Evolutionary conservation across 169 alveolate genomes (phyloP).

Genomic region (Miamiensis avidus): DNA sequence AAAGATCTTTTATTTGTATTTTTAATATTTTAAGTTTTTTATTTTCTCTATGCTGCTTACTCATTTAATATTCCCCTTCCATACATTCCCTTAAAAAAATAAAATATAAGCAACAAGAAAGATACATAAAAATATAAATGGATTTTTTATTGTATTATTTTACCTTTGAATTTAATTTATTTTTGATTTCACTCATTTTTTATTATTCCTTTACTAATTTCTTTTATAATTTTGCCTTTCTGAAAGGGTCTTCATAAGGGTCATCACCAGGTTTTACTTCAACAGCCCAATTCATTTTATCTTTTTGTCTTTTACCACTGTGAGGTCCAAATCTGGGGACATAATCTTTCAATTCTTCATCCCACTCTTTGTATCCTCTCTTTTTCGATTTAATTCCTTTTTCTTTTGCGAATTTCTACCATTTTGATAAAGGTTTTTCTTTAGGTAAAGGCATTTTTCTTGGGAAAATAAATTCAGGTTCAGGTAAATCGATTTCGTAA

Average conservation of each 20-base stretch:
- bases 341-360: conserved; percentile 60
- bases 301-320: conserved; percentile 57
- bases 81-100: conserved; percentile 1
- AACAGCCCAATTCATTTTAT: conserved; percentile 53
- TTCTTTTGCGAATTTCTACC: conserved; percentile 76
- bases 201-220: conserved; percentile 59
- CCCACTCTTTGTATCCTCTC: conserved; percentile 66
- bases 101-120: no score
- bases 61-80: conserved; percentile 3
- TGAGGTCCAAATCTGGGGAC: conserved; percentile 74
- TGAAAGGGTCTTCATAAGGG: conserved; percentile 57
- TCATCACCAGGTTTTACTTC: conserved; percentile 63
- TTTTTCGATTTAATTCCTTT: conserved; percentile 62
- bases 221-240: conserved; percentile 43
- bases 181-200: conserved; percentile 61
- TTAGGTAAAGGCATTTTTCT: conserved; percentile 73
- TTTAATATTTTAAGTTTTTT: conserved; percentile 8
- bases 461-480: conserved; percentile 52
- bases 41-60: conserved; percentile 1
- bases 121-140: no score
- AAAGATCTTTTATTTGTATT: neutral
- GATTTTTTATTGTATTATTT: neutral
- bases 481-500: conserved; percentile 50
- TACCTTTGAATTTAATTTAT: conserved; percentile 51
- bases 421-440: conserved; percentile 66